Evolutionary conservation across 164 flowering plant species (phyloP), one percentile per base, ranked within the genome.

Genomic region (Piper longum): DNA sequence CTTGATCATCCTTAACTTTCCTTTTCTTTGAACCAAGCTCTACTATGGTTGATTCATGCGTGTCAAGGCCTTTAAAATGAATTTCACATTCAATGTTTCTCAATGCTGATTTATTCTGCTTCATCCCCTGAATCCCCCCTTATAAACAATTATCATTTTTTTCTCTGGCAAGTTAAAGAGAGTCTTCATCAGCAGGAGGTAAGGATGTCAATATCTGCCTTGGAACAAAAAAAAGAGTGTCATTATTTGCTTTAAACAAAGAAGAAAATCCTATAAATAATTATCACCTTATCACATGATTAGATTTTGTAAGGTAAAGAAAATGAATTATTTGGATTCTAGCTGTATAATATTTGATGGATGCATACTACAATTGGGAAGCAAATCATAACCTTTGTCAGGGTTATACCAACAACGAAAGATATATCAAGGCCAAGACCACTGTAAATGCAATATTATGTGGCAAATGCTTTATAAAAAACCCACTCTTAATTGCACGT

Each of bases 391-490:
- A 76, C 76, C 77, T 64, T 26, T 2, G 2, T 26, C 36, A 44
- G 61, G 74, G 36, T 26, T 26, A 26, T 26, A 26, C 36, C 36
- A 26, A 26, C 36, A 26, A 26, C 36, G 36, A 26, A 26, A 26
- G 36, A 26, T 56, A 63, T 58, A 57, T 76, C 81, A 71, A 91
- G 96, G 60, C 98, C 96, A 63, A 91, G 84, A 63, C 89, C 92
- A 72, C 81, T 84, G 66, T 90, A 88, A 62, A 93, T 81, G 65
- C 98, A 64, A 91, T 89, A 74, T 59, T 76, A 83, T 66, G 64
- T 67, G 52, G 82, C 71, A n/a, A 76, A 69, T 75, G 77, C 68
- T 71, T 80, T 84, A 65, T 82, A 88, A 55, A 85, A 67, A 42
- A 26, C 95, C 58, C 64, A 88, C 75, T 81, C 83, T 88, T 51